Evolutionary conservation across 768 basidiomycete genomes (phyloP).

Genomic region (Trichaptum fuscoviolaceum): DNA sequence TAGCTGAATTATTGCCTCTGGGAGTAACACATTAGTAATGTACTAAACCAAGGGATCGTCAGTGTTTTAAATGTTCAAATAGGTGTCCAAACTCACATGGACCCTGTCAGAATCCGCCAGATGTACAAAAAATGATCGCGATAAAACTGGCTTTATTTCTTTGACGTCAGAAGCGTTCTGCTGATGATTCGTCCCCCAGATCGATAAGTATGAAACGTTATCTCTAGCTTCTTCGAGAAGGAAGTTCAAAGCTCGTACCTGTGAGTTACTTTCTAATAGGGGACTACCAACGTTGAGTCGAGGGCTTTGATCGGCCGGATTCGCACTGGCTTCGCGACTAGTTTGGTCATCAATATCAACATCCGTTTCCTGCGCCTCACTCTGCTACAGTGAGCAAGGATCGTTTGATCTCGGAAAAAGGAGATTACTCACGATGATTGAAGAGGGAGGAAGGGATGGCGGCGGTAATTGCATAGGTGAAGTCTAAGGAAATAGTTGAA

Average conservation of each 20-base stretch:
- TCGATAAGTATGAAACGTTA: background rate
- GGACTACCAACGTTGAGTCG: background rate
- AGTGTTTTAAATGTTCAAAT: background rate
- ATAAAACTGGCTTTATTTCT: conserved; percentile 4
- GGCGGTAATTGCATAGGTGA: background rate
- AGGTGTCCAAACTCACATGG: conserved; percentile 8
- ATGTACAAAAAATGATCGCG: conserved; percentile 13
- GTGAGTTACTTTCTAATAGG: background rate
- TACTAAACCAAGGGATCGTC: conserved; percentile 9
- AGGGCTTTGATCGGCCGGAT: background rate
- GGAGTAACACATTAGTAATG: conserved; percentile 54
- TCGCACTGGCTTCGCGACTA: background rate
- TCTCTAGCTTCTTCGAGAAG: background rate
- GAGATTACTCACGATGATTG: background rate
- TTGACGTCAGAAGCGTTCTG: background rate
- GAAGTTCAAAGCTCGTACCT: background rate
- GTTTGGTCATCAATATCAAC: background rate
- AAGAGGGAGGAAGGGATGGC: background rate
- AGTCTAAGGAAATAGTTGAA: background rate
- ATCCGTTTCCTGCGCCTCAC: background rate
- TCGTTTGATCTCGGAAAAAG: background rate
- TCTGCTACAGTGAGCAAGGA: background rate
- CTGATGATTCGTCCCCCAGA: background rate
- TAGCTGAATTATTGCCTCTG: conserved; percentile 66
- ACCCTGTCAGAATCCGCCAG: conserved; percentile 11